Percentiles rank a stretch among this genome's conserved stretches.
Evolutionary conservation across 306 rosid genomes (phyloP).

Genomic region (Lotus japonicus): DNA sequence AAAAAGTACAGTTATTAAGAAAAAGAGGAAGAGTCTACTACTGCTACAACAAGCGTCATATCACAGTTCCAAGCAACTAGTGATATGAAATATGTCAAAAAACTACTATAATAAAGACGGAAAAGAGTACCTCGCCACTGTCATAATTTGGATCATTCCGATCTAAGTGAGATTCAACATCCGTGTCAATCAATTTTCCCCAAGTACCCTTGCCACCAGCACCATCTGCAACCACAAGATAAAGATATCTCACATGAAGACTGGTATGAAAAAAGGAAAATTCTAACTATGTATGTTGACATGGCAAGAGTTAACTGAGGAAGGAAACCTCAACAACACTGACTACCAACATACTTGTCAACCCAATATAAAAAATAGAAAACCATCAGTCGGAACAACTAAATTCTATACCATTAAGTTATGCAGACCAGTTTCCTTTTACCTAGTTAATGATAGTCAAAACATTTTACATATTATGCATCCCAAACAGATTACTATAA

Average conservation of each 20-base stretch:
- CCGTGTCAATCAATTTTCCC: slow-evolving; percentile 40
- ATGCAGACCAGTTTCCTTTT: background rate
- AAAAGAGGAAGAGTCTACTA: background rate
- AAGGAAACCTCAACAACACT: background rate
- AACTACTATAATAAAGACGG: background rate
- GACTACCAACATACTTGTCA: background rate
- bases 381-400: background rate
- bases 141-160: slow-evolving; percentile 42
- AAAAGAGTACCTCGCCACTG: slow-evolving; percentile 32
- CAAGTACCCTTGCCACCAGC: slow-evolving; percentile 47
- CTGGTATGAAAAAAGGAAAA: background rate
- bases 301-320: background rate
- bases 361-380: background rate
- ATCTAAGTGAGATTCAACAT: slow-evolving; percentile 29
- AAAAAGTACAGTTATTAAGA: background rate
- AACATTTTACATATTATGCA: background rate
- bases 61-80: background rate
- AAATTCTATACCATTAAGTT: no score
- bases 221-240: slow-evolving; percentile 30
- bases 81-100: background rate
- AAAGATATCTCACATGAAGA: background rate
- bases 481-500: background rate
- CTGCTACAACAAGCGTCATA: background rate
- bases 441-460: background rate
- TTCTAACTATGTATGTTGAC: background rate